Conservation (phyloP, 345 rosid species). For the Euphorbia tirucalli region DNA sequence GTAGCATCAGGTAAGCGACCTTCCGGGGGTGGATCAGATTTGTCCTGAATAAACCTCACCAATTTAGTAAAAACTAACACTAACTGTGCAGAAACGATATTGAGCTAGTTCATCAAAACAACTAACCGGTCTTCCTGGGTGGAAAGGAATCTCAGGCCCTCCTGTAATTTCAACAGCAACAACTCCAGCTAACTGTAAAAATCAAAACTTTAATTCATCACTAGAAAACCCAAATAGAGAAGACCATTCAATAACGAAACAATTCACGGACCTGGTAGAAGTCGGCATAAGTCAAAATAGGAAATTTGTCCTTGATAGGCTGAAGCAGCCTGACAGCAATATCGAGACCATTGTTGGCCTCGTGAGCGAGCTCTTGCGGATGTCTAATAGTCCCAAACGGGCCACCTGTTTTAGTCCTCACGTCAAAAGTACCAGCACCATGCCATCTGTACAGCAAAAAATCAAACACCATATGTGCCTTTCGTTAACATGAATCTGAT, state of each 20-base stretch:
- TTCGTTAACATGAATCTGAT: no score
- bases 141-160: slow-evolving; percentile 90
- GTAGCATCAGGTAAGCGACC: slow-evolving; percentile 32
- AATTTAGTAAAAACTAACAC: neutral
- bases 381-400: slow-evolving; percentile 29
- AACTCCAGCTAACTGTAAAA: slow-evolving; percentile 58
- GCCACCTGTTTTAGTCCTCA: slow-evolving; percentile 22
- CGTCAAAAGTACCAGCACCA: slow-evolving; percentile 26
- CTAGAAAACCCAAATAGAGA: neutral
- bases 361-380: slow-evolving; percentile 20
- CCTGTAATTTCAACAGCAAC: slow-evolving; percentile 82
- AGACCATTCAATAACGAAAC: no score
- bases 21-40: slow-evolving; percentile 25
- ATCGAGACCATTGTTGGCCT: slow-evolving; percentile 30
- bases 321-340: slow-evolving; percentile 27
- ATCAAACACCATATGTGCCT: neutral
- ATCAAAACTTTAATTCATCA: neutral
- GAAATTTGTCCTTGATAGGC: slow-evolving; percentile 25
- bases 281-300: slow-evolving; percentile 28
- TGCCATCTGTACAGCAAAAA: slow-evolving; percentile 19
- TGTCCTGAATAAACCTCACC: slow-evolving; percentile 15
- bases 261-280: slow-evolving; percentile 22
- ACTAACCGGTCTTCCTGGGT: slow-evolving; percentile 70
- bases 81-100: neutral
- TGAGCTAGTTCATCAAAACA: neutral